A percentile compares a stretch with the other conserved stretches of the same genome.
Conservation (phyloP, 768 basidiomycete species). For the Coprinopsis strossmayeri region DNA sequence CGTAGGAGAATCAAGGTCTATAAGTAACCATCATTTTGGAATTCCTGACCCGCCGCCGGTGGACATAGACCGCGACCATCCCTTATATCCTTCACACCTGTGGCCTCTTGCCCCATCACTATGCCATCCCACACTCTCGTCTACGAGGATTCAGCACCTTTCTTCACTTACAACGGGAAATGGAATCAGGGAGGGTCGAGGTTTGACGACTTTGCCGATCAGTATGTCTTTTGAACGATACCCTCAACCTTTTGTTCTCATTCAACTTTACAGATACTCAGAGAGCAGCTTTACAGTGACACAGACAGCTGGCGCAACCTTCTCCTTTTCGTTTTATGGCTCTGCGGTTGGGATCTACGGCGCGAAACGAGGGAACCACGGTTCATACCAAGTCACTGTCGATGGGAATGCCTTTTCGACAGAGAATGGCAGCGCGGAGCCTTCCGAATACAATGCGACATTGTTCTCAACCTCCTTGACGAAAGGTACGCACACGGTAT, state of each 20-base stretch:
- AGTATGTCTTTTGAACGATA: too few relatives aligned
- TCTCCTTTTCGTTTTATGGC: slow-evolving; percentile 31
- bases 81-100: not conserved
- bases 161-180: slow-evolving; percentile 2
- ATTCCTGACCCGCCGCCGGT: too few relatives aligned
- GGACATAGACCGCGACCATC: not conserved
- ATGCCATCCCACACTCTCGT: slow-evolving; percentile 5
- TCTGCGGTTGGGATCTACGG: slow-evolving; percentile 32
- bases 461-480: slow-evolving; percentile 6
- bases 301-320: slow-evolving; percentile 20
- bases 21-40: too few relatives aligned
- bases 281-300: slow-evolving; percentile 21
- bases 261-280: slow-evolving; percentile 9
- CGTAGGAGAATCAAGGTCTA: too few relatives aligned
- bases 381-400: slow-evolving; percentile 20
- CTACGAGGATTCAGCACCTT: slow-evolving; percentile 4
- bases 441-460: slow-evolving; percentile 1
- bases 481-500: slow-evolving; percentile 20
- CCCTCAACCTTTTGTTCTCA: not conserved
- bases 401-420: slow-evolving; percentile 14
- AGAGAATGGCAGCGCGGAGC: slow-evolving; percentile 6
- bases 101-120: slow-evolving; percentile 31
- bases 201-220: too few relatives aligned
- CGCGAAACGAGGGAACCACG: slow-evolving; percentile 32
- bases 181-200: too few relatives aligned